phyloP scores from a whole-genome alignment of 2,329 filamentous ascomycete genomes.

The Chrysoporthe austroafricana region DNA sequence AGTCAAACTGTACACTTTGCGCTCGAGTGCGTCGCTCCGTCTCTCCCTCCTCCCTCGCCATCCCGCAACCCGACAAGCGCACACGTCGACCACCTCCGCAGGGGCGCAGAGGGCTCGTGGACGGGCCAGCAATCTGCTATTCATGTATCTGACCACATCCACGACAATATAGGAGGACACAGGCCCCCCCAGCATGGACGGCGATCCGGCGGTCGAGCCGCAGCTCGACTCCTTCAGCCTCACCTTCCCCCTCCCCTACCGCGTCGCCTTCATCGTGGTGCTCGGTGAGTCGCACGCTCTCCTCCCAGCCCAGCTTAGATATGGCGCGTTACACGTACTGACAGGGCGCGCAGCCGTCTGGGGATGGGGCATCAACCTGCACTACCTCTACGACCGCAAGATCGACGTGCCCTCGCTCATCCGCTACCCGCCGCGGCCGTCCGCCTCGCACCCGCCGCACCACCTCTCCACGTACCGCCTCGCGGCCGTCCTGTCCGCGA shows the following conservation, averaged over 20 bases:
- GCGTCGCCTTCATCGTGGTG: slow-evolving; percentile 83
- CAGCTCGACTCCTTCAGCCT: slow-evolving; percentile 85
- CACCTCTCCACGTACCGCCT: slow-evolving; percentile 86
- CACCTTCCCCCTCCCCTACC: slow-evolving; percentile 85
- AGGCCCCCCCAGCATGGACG: slow-evolving; percentile 61
- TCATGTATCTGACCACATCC: slow-evolving; percentile 24
- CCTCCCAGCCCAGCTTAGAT: no score
- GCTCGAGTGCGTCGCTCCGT: background rate
- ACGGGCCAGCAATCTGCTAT: background rate
- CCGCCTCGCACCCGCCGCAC: slow-evolving; percentile 71
- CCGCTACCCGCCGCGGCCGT: slow-evolving; percentile 78
- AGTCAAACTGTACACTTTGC: background rate
- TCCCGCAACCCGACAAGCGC: background rate
- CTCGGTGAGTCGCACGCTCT: slow-evolving; percentile 60
- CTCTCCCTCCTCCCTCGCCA: background rate
- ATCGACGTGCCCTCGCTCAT: slow-evolving; percentile 89
- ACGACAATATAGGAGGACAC: slow-evolving; percentile 20
- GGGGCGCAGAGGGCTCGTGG: background rate
- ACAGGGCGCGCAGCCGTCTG: slow-evolving; percentile 69
- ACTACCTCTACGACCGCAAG: slow-evolving; percentile 77
- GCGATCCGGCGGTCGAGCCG: slow-evolving; percentile 71
- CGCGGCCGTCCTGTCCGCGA: slow-evolving; percentile 73
- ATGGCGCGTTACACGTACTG: background rate
- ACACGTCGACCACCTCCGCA: background rate
- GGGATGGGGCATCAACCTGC: slow-evolving; percentile 93